Conservation (phyloP, 2,329 filamentous ascomycete genomes). For the Tolypocladium album region DNA sequence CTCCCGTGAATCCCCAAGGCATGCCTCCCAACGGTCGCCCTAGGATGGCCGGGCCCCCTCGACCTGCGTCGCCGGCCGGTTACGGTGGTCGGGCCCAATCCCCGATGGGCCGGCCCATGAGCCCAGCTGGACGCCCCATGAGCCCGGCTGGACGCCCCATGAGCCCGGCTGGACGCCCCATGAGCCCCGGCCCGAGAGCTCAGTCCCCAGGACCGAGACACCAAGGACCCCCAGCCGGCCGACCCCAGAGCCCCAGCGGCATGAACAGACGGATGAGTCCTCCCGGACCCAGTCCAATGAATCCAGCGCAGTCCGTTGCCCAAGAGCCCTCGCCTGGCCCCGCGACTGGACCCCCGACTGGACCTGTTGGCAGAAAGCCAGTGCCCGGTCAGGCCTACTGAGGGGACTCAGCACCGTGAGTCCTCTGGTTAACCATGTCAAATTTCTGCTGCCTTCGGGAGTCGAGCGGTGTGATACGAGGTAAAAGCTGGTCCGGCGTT, state of each 20-base stretch:
- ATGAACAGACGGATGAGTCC: conserved; percentile 29
- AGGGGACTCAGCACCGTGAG: background rate
- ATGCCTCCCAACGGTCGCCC: conserved; percentile 8
- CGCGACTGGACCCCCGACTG: conserved; percentile 27
- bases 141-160: conserved; percentile 4
- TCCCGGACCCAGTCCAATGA: conserved; percentile 36
- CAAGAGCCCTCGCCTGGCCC: conserved; percentile 25
- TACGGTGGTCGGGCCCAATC: conserved; percentile 19
- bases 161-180: too few relatives aligned
- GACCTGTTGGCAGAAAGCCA: conserved; percentile 41
- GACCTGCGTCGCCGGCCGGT: conserved; percentile 32
- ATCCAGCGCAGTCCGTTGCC: conserved; percentile 23
- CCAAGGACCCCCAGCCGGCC: conserved; percentile 17
- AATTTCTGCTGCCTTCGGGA: background rate
- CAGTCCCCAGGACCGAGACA: conserved; percentile 35
- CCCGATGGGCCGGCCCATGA: conserved; percentile 19
- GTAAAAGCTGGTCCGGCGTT: conserved; percentile 17
- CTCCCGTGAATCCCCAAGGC: conserved; percentile 33
- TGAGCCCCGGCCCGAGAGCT: conserved; percentile 21
- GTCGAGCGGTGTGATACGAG: background rate
- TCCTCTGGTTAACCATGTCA: conserved; percentile 4
- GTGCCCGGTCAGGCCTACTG: conserved; percentile 44
- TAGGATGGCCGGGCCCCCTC: conserved; percentile 14
- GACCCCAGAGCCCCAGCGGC: conserved; percentile 30
- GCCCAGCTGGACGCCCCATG: conserved; percentile 19